Percentiles rank a stretch among this genome's conserved stretches.
Evolutionary conservation across 768 basidiomycete species (phyloP).

Genomic region (Porpolomopsis calyptriformis): DNA sequence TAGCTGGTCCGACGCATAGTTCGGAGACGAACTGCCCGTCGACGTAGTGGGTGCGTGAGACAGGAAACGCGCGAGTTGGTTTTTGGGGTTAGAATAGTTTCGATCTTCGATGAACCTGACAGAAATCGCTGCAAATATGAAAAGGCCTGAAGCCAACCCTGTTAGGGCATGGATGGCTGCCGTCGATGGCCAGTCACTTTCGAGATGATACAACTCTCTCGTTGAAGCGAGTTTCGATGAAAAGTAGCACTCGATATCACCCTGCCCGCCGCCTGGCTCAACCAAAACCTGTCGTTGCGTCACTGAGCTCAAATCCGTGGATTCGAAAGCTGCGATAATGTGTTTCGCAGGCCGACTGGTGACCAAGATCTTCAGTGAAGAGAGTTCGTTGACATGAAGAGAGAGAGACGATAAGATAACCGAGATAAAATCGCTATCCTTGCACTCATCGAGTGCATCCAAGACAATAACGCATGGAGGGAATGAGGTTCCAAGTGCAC

Average conservation of each 20-base stretch:
- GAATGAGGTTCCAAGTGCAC: background rate
- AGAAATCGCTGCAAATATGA: slow-evolving; percentile 19
- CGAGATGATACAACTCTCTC: background rate
- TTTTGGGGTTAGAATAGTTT: slow-evolving; percentile 4
- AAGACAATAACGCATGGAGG: slow-evolving; percentile 12
- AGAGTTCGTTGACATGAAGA: slow-evolving; percentile 2
- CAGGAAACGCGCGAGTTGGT: slow-evolving; percentile 8
- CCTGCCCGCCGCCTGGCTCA: background rate
- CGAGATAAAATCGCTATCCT: slow-evolving; percentile 7
- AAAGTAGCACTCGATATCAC: slow-evolving; percentile 15
- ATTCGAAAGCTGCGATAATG: slow-evolving; percentile 7
- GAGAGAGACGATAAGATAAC: slow-evolving; percentile 1
- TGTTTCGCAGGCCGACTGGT: slow-evolving; percentile 20
- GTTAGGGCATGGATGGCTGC: slow-evolving; percentile 12
- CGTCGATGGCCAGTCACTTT: slow-evolving; percentile 15
- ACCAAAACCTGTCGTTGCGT: background rate
- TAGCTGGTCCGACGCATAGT: background rate
- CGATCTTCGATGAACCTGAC: slow-evolving; percentile 15
- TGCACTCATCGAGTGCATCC: slow-evolving; percentile 23
- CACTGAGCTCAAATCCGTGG: background rate
- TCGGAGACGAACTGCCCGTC: background rate
- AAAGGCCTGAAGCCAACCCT: slow-evolving; percentile 15
- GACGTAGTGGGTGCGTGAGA: background rate
- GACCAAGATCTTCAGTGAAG: slow-evolving; percentile 13
- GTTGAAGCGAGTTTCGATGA: slow-evolving; percentile 10